These are phyloP conservation scores for Monosporascus sp. DNA, from an alignment of 2,329 filamentous ascomycete genomes.

Conservation along the genomic window DNA sequence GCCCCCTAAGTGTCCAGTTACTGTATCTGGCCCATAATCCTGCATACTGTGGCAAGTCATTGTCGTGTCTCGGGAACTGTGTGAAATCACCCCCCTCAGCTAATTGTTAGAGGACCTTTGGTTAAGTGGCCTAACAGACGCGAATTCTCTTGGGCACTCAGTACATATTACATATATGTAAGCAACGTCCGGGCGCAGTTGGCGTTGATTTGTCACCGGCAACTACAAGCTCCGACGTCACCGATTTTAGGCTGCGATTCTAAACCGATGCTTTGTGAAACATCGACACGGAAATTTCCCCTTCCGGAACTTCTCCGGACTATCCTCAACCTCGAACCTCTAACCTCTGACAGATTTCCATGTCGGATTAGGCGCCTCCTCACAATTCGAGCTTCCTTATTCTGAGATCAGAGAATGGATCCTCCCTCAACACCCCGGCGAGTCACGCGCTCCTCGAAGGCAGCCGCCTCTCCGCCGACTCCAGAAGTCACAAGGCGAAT, in stretches of 20 bases:
- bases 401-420: conserved; percentile 34
- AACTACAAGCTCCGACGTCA: conserved; percentile 21
- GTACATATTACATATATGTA: too few relatives aligned
- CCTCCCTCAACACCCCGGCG: conserved; percentile 42
- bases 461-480: conserved; percentile 42
- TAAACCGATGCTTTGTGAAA: conserved; percentile 5
- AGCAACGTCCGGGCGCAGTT: not conserved
- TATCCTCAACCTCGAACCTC: not conserved
- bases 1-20: too few relatives aligned
- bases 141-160: too few relatives aligned
- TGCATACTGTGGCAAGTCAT: too few relatives aligned
- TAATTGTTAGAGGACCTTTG: too few relatives aligned
- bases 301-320: not conserved
- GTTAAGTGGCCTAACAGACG: too few relatives aligned
- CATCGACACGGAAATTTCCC: not conserved
- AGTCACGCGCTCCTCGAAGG: conserved; percentile 22
- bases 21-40: too few relatives aligned
- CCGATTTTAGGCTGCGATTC: conserved; percentile 6
- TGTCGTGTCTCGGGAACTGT: too few relatives aligned
- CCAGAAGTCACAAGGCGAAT: conserved; percentile 52
- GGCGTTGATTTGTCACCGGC: not conserved
- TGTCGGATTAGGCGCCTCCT: not conserved
- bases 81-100: too few relatives aligned
- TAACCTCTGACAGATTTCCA: not conserved
- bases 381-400: not conserved